These are phyloP conservation scores for Omphalea diandra DNA, from an alignment of 441 rosid species.

Conservation along the genomic window DNA sequence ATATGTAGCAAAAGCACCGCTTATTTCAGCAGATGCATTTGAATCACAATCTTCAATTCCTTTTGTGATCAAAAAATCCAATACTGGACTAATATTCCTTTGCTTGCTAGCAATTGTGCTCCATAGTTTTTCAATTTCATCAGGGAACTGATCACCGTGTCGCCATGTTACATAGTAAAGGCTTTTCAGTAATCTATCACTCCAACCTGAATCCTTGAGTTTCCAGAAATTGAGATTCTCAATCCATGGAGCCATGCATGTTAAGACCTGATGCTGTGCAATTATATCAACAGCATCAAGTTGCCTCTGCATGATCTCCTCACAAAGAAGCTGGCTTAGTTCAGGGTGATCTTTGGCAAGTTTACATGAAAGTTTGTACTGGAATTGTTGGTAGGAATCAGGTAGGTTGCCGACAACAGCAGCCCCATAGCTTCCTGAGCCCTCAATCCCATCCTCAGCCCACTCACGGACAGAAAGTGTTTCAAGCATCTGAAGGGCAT, in stretches of 20 bases:
- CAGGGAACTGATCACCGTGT: conserved; percentile 98
- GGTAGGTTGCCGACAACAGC: conserved; percentile 99
- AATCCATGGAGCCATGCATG: conserved; percentile 99
- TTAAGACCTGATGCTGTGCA: conserved; percentile 98
- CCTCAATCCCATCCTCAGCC: conserved; percentile 94
- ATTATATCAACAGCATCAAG: conserved; percentile 99
- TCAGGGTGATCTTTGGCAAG: conserved; percentile 98
- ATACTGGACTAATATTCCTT: conserved; percentile 92
- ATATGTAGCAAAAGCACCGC: conserved; percentile 99
- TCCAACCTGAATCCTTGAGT: conserved; percentile 99
- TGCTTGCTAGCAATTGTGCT: conserved; percentile 99
- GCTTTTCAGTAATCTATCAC: conserved; percentile 91
- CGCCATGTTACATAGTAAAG: conserved; percentile 99
- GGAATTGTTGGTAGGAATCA: conserved; percentile 98
- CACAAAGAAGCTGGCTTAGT: conserved; percentile 96
- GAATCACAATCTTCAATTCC: conserved; percentile 99
- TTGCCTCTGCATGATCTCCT: conserved; percentile 99
- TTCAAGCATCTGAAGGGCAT: conserved; percentile 99
- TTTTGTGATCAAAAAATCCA: conserved; percentile 96
- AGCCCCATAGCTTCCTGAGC: conserved; percentile 93
- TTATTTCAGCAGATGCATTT: conserved; percentile 98
- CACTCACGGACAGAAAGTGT: conserved; percentile 97
- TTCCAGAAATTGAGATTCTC: conserved; percentile 99
- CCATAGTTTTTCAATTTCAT: conserved; percentile 99
- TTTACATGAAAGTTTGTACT: conserved; percentile 95